Evolutionary conservation across 805 yeast species (phyloP).

Genomic region (Priceomyces haplophilus): DNA sequence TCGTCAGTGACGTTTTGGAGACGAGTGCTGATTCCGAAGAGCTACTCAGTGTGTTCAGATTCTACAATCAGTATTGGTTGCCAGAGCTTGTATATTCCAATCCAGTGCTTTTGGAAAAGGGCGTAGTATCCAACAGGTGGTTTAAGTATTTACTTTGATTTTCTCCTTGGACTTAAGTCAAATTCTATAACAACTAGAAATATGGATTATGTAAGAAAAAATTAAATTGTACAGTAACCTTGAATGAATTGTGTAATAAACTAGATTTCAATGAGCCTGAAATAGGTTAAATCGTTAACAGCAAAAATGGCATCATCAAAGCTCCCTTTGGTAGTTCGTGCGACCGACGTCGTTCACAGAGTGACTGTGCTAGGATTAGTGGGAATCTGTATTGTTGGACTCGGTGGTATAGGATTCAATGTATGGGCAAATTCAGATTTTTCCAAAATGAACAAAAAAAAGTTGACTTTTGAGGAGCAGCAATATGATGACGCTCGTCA

Average conservation of each 20-base stretch:
- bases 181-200: neutral
- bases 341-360: constrained; percentile 44
- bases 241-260: constrained; percentile 1
- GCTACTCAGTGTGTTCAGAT: constrained; percentile 26
- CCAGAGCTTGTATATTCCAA: constrained; percentile 39
- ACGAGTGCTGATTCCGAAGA: constrained; percentile 17
- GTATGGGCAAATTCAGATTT: constrained; percentile 43
- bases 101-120: constrained; percentile 36
- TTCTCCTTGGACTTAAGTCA: neutral
- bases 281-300: neutral
- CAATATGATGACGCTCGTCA: constrained; percentile 29
- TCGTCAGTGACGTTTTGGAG: constrained; percentile 25
- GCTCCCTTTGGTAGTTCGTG: constrained; percentile 42
- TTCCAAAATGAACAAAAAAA: constrained; percentile 39
- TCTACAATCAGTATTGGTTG: constrained; percentile 40
- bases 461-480: constrained; percentile 34
- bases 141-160: constrained; percentile 33
- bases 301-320: constrained; percentile 18
- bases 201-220: constrained; percentile 8
- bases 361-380: constrained; percentile 39
- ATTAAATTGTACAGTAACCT: neutral
- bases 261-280: neutral
- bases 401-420: constrained; percentile 39
- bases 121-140: constrained; percentile 35
- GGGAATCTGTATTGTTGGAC: constrained; percentile 40